Base-by-base conservation (phyloP, 345 rosid genomes). In the Citrus sp. region DNA sequence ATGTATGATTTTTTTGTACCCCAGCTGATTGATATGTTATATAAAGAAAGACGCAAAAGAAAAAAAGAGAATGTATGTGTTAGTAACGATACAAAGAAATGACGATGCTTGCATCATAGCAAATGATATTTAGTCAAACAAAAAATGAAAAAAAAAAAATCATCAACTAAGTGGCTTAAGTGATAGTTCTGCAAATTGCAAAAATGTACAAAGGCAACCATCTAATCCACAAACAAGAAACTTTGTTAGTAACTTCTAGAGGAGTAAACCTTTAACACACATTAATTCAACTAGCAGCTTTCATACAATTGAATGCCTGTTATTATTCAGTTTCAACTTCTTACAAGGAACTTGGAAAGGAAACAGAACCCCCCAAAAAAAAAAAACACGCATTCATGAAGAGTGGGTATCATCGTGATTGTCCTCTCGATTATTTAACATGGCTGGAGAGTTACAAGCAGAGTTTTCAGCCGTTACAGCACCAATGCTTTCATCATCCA, bases 401-500 rank as follows among this genome's bases (percentile, higher is more conserved):
- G 89, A 86, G 78, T 83, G 84, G 22, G 78, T 85, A 70, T 87
- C 94, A 32, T 87, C 89, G 75, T 87, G 82, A 18, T 86, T 89
- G 35, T 84, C 65, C 42, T 87, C 90, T 19, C 82, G 83, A 46
- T 76, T 78, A 55, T 73, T 86, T 73, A 66, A 73, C 1, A 74
- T 67, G 56, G 80, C 72, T 12, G 86, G 82, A 78, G 96, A 88
- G 81, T 86, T 85, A 5, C 90, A 85, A 70, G 78, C 88, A 9
- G 98, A 91, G 84, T 89, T 90, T 82, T 89, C 96, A 22, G 89
- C 86, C 5, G 97, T 92, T 66, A 94, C 82, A 12, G 91, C 87
- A n/a, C 94, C 91, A 7, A 74, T 54, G 71, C 83, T 80, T 71
- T 89, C 95, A 76, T 88, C 95, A 78, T 87, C 95, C 59, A 80